A percentile compares a stretch with the other conserved stretches of the same genome.
Evolutionary conservation across 1,284 basidiomycete genomes (phyloP).

Genomic region (Malassezia sympodialis): DNA sequence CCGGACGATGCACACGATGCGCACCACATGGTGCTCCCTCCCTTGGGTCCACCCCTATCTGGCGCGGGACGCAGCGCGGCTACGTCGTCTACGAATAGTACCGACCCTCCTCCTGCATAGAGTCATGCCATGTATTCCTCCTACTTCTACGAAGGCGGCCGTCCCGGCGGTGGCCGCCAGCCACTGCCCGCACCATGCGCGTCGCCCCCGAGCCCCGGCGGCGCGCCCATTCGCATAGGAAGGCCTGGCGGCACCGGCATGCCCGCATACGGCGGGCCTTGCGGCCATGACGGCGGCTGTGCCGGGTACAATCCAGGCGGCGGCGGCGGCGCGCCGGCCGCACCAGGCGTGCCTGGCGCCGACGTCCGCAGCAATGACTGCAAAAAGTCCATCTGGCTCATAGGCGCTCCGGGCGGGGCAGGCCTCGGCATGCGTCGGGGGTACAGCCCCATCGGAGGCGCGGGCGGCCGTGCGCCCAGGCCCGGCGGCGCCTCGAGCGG

Average conservation of each 20-base stretch:
- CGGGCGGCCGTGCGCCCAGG: background rate
- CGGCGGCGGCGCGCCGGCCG: background rate
- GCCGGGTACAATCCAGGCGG: background rate
- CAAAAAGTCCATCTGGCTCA: constrained; percentile 2
- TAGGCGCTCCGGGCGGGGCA: background rate
- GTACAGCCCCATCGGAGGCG: background rate
- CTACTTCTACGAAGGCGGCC: background rate
- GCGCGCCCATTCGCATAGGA: background rate
- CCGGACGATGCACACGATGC: background rate
- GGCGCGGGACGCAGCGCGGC: background rate
- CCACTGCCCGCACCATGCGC: background rate
- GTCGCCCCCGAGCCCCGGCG: background rate
- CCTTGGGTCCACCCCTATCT: background rate
- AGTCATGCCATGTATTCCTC: background rate
- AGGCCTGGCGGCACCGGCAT: background rate
- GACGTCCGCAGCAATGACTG: constrained; percentile 3
- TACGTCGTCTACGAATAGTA: background rate
- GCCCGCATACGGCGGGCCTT: background rate
- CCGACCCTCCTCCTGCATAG: background rate
- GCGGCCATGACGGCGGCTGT: background rate
- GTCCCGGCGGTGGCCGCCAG: background rate
- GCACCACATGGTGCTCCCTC: background rate
- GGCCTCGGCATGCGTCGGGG: background rate
- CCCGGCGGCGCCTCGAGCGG: constrained; percentile 1
- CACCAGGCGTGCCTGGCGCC: background rate